These are phyloP conservation scores for Symbiodinium pilosum DNA, from an alignment of 73 alveolate species.

Conservation along the genomic window DNA sequence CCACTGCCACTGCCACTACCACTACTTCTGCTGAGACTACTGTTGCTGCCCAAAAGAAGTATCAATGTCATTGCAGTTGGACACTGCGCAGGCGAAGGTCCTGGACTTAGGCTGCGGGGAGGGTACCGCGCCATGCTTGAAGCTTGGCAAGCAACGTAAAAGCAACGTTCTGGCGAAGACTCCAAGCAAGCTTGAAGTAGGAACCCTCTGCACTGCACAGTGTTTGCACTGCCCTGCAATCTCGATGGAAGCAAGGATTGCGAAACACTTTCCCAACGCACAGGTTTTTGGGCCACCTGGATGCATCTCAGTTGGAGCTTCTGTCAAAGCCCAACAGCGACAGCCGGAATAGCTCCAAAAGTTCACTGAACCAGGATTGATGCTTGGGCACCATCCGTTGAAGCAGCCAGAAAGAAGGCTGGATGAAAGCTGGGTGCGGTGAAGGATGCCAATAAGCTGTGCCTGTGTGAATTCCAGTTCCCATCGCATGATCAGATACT, in stretches of 20 bases:
- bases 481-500: neutral
- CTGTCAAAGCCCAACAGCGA: no score
- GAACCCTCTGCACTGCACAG: no score
- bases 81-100: neutral
- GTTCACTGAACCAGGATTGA: neutral
- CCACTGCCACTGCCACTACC: no score
- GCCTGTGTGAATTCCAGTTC: no score
- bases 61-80: no score
- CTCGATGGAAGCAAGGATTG: neutral
- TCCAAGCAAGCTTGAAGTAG: no score
- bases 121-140: neutral
- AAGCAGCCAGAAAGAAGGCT: neutral
- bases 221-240: no score
- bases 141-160: neutral
- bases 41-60: no score
- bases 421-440: neutral
- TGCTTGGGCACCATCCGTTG: constrained; percentile 3
- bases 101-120: neutral
- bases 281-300: neutral
- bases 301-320: neutral
- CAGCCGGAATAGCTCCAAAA: no score
- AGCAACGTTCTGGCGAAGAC: no score
- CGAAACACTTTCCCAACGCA: neutral
- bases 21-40: no score
- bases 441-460: no score